Percentiles rank a stretch among this genome's conserved stretches.
Conservation (phyloP, 371 early-diverging fungal species). For the Nosema muscidifuracis region DNA sequence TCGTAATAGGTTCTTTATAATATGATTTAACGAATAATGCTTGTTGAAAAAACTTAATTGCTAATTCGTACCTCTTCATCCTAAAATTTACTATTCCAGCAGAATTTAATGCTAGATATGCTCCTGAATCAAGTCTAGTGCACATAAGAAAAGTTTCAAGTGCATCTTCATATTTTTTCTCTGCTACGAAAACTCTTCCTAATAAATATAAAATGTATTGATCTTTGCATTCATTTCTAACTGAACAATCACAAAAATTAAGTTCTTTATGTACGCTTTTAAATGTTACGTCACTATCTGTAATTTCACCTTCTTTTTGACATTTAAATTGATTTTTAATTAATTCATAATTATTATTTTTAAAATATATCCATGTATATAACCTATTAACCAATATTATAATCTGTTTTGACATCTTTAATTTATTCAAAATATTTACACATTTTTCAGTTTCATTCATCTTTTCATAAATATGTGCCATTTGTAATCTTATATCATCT, state of each 20-base stretch:
- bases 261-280: neutral
- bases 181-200: neutral
- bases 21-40: neutral
- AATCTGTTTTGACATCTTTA: neutral
- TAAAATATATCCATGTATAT: neutral
- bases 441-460: neutral
- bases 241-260: neutral
- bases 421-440: neutral
- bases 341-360: neutral
- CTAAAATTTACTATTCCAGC: neutral
- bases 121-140: neutral
- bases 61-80: neutral
- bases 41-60: neutral
- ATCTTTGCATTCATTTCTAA: neutral
- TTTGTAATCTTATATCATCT: conserved; percentile 11
- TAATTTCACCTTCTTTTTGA: neutral
- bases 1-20: neutral
- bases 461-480: conserved; percentile 30
- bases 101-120: neutral
- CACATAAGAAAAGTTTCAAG: neutral
- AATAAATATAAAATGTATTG: neutral
- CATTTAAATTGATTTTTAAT: neutral
- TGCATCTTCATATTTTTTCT: neutral
- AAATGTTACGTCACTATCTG: neutral
- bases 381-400: neutral